phyloP scores from a whole-genome alignment of 2,329 filamentous ascomycete species.

The Pseudocercospora cruenta region DNA sequence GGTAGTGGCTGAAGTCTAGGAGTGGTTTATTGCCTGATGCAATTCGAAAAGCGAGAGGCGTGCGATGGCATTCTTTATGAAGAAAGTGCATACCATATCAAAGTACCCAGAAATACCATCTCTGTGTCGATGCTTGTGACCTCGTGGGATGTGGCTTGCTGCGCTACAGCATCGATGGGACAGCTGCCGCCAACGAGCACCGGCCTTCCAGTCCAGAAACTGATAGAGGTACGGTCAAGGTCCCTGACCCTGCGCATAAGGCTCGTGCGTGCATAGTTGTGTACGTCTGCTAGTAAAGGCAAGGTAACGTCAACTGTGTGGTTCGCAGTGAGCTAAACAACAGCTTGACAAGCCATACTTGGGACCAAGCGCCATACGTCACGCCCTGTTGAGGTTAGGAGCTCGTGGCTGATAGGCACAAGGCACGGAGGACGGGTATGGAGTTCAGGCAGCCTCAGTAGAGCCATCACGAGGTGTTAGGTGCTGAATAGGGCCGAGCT shows the following conservation, averaged over 20 bases:
- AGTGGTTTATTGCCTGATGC: slow-evolving; percentile 4
- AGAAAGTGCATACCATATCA: slow-evolving; percentile 1
- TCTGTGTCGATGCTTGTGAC: slow-evolving; percentile 1
- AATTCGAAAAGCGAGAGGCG: neutral
- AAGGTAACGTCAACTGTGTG: slow-evolving; percentile 14
- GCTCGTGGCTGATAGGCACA: slow-evolving; percentile 14
- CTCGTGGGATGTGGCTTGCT: slow-evolving; percentile 18
- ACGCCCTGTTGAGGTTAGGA: slow-evolving; percentile 11
- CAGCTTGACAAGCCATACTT: slow-evolving; percentile 14
- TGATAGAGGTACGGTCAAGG: slow-evolving; percentile 4
- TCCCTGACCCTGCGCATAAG: slow-evolving; percentile 4
- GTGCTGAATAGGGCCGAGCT: slow-evolving; percentile 1
- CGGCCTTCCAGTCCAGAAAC: slow-evolving; percentile 6
- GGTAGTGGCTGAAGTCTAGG: slow-evolving; percentile 5
- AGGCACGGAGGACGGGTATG: slow-evolving; percentile 5
- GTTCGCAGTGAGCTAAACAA: neutral
- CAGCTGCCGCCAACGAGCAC: slow-evolving; percentile 12
- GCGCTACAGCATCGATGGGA: slow-evolving; percentile 7
- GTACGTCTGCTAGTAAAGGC: neutral
- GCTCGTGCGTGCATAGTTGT: neutral
- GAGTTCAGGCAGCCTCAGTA: slow-evolving; percentile 22
- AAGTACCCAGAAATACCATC: neutral
- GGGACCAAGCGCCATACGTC: slow-evolving; percentile 20
- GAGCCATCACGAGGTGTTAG: slow-evolving; percentile 21
- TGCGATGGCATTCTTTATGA: slow-evolving; percentile 9